phyloP scores from a whole-genome alignment of 2,329 filamentous ascomycete species.

The Dactylonectria macrodidyma region DNA sequence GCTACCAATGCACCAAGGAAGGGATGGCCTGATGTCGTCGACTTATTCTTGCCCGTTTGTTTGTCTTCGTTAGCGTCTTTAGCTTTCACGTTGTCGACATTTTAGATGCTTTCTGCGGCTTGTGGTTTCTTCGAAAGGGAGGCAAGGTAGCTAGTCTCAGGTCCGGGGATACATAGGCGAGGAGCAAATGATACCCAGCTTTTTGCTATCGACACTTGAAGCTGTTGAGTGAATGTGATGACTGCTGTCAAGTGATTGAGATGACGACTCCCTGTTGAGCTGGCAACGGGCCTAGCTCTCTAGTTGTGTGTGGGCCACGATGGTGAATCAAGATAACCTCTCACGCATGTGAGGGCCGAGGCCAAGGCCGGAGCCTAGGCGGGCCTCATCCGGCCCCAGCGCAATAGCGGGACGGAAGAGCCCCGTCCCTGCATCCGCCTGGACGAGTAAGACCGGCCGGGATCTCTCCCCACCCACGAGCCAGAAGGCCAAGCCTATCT shows the following conservation, averaged over 20 bases:
- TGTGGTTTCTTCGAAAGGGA: slow-evolving; percentile 28
- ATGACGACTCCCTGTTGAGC: too few relatives aligned
- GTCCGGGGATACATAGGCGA: slow-evolving; percentile 37
- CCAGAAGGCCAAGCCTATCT: slow-evolving; percentile 18
- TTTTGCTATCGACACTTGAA: slow-evolving; percentile 36
- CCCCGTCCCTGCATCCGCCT: slow-evolving; percentile 43
- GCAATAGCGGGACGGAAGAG: slow-evolving; percentile 7
- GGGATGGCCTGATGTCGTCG: slow-evolving; percentile 30
- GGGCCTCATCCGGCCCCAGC: slow-evolving; percentile 6
- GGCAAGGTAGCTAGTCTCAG: slow-evolving; percentile 31
- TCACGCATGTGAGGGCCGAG: slow-evolving; percentile 3
- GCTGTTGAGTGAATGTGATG: not conserved
- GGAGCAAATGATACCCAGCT: slow-evolving; percentile 49
- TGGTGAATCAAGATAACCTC: too few relatives aligned
- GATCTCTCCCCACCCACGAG: slow-evolving; percentile 40
- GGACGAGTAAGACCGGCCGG: slow-evolving; percentile 24
- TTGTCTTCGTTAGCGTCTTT: slow-evolving; percentile 28
- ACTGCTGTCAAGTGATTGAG: not conserved
- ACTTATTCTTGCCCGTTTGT: slow-evolving; percentile 31
- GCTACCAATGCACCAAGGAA: slow-evolving; percentile 14
- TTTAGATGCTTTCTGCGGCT: slow-evolving; percentile 35
- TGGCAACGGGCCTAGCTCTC: too few relatives aligned
- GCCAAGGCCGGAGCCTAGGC: slow-evolving; percentile 1
- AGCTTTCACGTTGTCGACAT: slow-evolving; percentile 30
- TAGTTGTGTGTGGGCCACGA: too few relatives aligned